These are phyloP conservation scores for Chaetomiaceae sp. DNA, from an alignment of 2,329 filamentous ascomycete species.

Conservation along the genomic window DNA sequence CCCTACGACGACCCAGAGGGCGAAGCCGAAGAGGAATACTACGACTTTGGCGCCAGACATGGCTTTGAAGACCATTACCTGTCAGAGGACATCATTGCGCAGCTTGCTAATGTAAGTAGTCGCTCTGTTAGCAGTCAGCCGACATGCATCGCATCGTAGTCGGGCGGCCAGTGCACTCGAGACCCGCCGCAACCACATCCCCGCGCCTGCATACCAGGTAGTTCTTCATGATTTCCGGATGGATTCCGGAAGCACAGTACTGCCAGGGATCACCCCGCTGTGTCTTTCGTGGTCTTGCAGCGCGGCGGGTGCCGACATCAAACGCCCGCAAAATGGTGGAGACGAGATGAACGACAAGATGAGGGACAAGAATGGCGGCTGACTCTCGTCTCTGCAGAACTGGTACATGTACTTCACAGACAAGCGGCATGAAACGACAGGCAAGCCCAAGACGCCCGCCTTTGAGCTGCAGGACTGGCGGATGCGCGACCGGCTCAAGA, in stretches of 20 bases:
- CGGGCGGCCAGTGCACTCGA: not conserved
- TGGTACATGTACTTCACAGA: slow-evolving; percentile 99
- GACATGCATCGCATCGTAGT: not conserved
- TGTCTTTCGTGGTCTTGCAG: not conserved
- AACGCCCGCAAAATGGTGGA: not conserved
- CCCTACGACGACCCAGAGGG: slow-evolving; percentile 32
- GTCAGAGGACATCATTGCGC: slow-evolving; percentile 81
- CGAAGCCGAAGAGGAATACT: slow-evolving; percentile 42
- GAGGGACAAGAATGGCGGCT: no score
- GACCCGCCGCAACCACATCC: not conserved
- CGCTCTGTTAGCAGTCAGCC: not conserved
- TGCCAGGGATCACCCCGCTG: not conserved
- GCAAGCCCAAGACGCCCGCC: slow-evolving; percentile 67
- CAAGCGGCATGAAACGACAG: slow-evolving; percentile 92
- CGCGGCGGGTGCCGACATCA: not conserved
- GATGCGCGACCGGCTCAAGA: slow-evolving; percentile 94
- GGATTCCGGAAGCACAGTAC: not conserved
- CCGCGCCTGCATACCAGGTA: not conserved
- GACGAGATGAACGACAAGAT: no score
- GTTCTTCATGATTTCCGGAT: not conserved
- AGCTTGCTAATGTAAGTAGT: slow-evolving; percentile 68
- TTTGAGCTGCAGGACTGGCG: slow-evolving; percentile 86
- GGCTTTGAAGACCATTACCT: slow-evolving; percentile 92
- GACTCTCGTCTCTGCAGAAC: slow-evolving; percentile 53
- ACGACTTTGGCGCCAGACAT: slow-evolving; percentile 64